Percentiles rank a stretch among this genome's conserved stretches.
phyloP scores from a whole-genome alignment of 2,329 filamentous ascomycete species.

The Podosphaera xanthii region DNA sequence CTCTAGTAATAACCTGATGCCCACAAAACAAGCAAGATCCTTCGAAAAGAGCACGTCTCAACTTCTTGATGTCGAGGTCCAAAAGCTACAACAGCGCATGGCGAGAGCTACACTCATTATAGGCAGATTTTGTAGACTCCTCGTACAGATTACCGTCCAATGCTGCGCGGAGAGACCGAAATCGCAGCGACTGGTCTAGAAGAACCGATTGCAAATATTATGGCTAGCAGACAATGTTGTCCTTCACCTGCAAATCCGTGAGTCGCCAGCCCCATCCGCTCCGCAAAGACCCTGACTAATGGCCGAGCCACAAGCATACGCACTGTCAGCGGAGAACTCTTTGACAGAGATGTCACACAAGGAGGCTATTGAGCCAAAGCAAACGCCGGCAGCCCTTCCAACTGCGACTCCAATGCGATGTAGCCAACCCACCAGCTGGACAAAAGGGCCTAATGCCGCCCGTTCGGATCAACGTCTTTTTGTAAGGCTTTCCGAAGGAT shows the following conservation, averaged over 20 bases:
- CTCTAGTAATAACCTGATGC: background rate
- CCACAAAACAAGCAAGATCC: background rate
- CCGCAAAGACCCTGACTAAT: no score
- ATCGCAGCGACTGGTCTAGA: no score
- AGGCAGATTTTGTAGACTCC: background rate
- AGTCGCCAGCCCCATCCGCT: no score
- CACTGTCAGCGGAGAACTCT: no score
- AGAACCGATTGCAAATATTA: no score
- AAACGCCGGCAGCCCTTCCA: background rate
- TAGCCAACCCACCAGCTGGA: background rate
- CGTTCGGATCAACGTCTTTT: background rate
- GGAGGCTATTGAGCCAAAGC: background rate
- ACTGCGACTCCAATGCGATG: background rate
- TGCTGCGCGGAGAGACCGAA: background rate
- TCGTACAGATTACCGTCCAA: background rate
- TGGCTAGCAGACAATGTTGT: no score
- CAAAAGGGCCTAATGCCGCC: background rate
- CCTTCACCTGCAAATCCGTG: no score
- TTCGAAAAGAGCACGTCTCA: background rate
- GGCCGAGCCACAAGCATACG: no score
- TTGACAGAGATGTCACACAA: no score
- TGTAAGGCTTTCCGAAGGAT: background rate
- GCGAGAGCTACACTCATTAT: background rate
- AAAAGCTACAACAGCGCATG: background rate
- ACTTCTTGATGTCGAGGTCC: background rate